Conservation (phyloP, 2,329 filamentous ascomycete genomes). For the Neurospora crassa region DNA sequence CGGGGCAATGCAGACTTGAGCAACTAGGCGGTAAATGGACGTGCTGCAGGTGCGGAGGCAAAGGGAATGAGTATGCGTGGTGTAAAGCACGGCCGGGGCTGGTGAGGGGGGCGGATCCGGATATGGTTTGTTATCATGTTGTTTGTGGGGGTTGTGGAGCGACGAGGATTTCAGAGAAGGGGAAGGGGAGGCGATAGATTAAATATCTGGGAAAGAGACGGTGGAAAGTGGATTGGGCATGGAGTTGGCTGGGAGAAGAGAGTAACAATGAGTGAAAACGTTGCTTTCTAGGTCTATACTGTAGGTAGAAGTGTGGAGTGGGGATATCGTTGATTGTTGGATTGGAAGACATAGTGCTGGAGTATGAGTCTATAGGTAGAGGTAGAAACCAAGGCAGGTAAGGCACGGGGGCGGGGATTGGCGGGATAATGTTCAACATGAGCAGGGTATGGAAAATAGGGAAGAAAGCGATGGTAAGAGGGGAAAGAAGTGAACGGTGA, state of each 20-base stretch:
- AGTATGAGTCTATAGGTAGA: neutral
- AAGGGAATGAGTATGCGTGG: slow-evolving; percentile 30
- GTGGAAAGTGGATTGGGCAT: neutral
- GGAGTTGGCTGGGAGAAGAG: too few species aligned
- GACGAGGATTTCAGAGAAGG: neutral
- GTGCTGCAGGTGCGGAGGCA: slow-evolving; percentile 39
- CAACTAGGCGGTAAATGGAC: slow-evolving; percentile 39
- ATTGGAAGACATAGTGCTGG: neutral
- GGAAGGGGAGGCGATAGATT: neutral
- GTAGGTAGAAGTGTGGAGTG: neutral
- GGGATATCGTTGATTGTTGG: neutral
- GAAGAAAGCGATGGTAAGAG: neutral
- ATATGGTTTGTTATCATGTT: slow-evolving; percentile 43
- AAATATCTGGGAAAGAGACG: too few species aligned
- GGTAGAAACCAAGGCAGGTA: too few species aligned
- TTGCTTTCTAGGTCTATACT: neutral
- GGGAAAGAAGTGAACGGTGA: too few species aligned
- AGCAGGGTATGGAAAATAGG: neutral
- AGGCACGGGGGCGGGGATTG: too few species aligned
- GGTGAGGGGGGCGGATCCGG: slow-evolving; percentile 19
- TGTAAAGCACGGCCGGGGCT: neutral
- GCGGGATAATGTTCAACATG: neutral
- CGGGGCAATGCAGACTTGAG: slow-evolving; percentile 37
- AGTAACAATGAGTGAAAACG: too few species aligned
- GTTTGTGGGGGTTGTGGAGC: slow-evolving; percentile 32